These are phyloP conservation scores for Coemansia linderi DNA, from an alignment of 371 early-diverging fungal genomes.

Conservation along the genomic window DNA sequence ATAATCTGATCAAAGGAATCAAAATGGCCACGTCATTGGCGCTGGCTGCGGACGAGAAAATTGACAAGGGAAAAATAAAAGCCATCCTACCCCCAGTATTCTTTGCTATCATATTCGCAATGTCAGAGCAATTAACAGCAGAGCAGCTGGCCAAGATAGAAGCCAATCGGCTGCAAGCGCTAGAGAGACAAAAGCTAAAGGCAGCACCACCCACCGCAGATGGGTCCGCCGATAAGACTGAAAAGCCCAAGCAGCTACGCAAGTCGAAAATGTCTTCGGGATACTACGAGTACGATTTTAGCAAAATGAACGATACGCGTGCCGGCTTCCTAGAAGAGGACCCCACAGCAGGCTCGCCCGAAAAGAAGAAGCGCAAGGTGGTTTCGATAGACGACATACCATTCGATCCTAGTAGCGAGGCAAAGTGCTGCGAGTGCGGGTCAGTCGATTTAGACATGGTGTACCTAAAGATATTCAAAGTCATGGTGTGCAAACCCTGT, in stretches of 20 bases:
- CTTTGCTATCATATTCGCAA: conserved; percentile 6
- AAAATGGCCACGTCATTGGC: not conserved
- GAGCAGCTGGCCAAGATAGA: conserved; percentile 42
- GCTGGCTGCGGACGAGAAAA: not conserved
- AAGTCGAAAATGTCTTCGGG: conserved; percentile 44
- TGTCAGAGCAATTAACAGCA: conserved; percentile 25
- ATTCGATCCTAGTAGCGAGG: conserved; percentile 54
- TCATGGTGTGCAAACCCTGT: conserved; percentile 75
- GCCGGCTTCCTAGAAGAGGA: conserved; percentile 84
- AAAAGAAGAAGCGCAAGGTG: conserved; percentile 27
- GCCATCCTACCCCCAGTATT: not conserved
- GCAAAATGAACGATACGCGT: conserved; percentile 73
- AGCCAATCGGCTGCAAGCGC: conserved; percentile 35
- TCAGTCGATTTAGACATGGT: conserved; percentile 77
- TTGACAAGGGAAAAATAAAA: too few species aligned
- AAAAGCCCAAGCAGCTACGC: conserved; percentile 12
- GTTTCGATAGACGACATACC: conserved; percentile 32
- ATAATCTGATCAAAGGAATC: not conserved
- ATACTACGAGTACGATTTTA: conserved; percentile 79
- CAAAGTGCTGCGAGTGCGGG: conserved; percentile 76
- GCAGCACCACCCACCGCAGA: not conserved
- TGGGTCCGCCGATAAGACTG: conserved; percentile 1
- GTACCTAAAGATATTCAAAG: conserved; percentile 68
- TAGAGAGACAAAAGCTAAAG: conserved; percentile 14
- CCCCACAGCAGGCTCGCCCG: conserved; percentile 38